These are phyloP conservation scores for Erigeron canadensis DNA, from an alignment of 129 eudicot genomes.

Conservation along the genomic window DNA sequence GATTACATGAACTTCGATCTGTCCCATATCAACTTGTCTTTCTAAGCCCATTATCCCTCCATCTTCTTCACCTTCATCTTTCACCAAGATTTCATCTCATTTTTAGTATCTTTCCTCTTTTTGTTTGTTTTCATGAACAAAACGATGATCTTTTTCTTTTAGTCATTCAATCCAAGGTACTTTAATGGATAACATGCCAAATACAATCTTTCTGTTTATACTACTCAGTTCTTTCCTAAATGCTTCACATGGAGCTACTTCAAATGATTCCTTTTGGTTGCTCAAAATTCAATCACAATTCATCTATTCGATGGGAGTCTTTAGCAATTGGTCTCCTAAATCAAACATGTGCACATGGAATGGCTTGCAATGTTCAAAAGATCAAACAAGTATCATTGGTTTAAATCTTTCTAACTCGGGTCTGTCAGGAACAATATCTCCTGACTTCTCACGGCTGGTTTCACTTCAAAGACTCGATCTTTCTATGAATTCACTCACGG, in stretches of 20 bases:
- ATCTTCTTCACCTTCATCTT: conserved; percentile 16
- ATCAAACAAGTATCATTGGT: conserved; percentile 53
- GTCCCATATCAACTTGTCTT: conserved; percentile 39
- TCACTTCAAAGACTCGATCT: conserved; percentile 69
- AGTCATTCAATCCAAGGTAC: conserved; percentile 10
- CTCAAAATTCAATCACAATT: conserved; percentile 67
- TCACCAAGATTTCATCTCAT: conserved; percentile 21
- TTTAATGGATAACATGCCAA: conserved; percentile 38
- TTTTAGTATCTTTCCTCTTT: background rate
- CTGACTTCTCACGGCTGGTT: conserved; percentile 54
- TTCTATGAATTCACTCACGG: conserved; percentile 63
- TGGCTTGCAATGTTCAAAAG: conserved; percentile 71
- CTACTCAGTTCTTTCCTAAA: conserved; percentile 31
- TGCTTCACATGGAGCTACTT: conserved; percentile 31
- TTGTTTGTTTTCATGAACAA: conserved; percentile 19
- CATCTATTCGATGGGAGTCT: conserved; percentile 51
- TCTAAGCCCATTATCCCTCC: conserved; percentile 31
- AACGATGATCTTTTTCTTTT: conserved; percentile 21
- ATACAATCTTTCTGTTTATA: conserved; percentile 41
- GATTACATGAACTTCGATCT: conserved; percentile 37
- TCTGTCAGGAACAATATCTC: conserved; percentile 59
- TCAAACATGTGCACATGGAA: conserved; percentile 75
- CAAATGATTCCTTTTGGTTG: conserved; percentile 70
- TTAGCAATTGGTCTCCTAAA: conserved; percentile 62
- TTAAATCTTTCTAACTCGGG: conserved; percentile 68